A percentile compares a stretch with the other conserved stretches of the same genome.
Conservation (phyloP, 2,329 filamentous ascomycete species). For the Cadophora luteo-olivacea region DNA sequence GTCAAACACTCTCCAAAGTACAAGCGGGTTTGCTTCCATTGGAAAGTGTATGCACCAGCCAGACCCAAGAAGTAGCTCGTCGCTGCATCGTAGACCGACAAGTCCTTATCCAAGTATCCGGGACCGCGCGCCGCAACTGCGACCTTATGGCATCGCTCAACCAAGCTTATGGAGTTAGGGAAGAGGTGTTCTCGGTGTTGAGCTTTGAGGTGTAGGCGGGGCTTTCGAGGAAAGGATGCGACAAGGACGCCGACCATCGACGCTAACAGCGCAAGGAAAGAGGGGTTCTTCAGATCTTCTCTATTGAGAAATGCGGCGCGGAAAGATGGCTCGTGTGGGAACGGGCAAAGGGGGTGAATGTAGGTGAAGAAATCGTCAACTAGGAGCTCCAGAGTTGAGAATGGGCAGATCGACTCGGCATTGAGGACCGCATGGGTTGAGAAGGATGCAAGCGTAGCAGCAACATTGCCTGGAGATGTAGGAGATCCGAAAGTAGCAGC, state of each 20-base stretch:
- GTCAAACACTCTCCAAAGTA: conserved; percentile 77
- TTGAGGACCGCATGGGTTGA: conserved; percentile 52
- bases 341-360: conserved; percentile 77
- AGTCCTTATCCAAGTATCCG: conserved; percentile 59
- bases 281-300: conserved; percentile 69
- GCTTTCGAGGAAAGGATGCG: conserved; percentile 76
- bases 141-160: conserved; percentile 74
- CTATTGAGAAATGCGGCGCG: conserved; percentile 70
- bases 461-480: conserved; percentile 42
- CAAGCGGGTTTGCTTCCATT: conserved; percentile 69
- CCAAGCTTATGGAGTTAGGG: conserved; percentile 71
- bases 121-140: conserved; percentile 71
- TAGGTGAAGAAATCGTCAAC: conserved; percentile 87
- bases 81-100: conserved; percentile 67
- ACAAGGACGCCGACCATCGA: conserved; percentile 79
- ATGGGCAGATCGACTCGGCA: conserved; percentile 74
- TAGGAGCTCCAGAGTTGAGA: conserved; percentile 70
- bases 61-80: conserved; percentile 80
- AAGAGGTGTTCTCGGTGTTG: conserved; percentile 70
- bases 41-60: conserved; percentile 70
- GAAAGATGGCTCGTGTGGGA: conserved; percentile 81
- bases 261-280: conserved; percentile 73
- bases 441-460: conserved; percentile 43
- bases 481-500: conserved; percentile 38
- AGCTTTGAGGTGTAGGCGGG: conserved; percentile 71